Evolutionary conservation across 805 yeast species (phyloP), one percentile per base, ranked within the genome.

Genomic region (Kuraishia cidri): DNA sequence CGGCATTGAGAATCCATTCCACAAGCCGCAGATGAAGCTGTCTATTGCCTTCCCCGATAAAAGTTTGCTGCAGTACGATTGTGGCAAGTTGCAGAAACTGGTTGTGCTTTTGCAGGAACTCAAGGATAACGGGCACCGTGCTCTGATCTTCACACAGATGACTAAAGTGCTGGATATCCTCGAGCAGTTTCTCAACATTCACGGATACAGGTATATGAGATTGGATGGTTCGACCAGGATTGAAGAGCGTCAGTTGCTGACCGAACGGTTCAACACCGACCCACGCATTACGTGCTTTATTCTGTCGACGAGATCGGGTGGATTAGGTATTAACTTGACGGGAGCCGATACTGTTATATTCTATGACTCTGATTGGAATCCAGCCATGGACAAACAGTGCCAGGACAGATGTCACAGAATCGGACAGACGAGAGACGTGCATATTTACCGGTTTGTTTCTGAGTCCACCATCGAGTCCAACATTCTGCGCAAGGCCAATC

Each of bases 291-390:
- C 94, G 3, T 95, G 88, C 13, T 92, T 92, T 48, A 92, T 92
- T 31, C 57, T 92, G 34, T 86, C 96, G 3, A 86, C 97, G 3
- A 75, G 99, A 58, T 92, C 98, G 3, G 99, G 99, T 55, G 99
- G 99, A 24, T 66, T 94, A 44, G 99, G 99, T 52, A 92, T 92
- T 54, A 92, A 92, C 50, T 62, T 92, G 42, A 92, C 98, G 0
- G 99, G 97, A 50, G 99, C 99, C 0, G 99, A 92, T 50, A 92
- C 98, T 0, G 99, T 92, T 28, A 86, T 92, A 6, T 94, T 92
- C 59, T 92, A 94, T 54, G 99, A 92, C 57, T 86, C 96, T 3
- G 98, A 90, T 58, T 90, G 98, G 98, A 92, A 92, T 52, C 99
- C 99, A 2, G 95, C 97, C 1, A 92, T 92, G 97, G 99, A 92